Conservation (phyloP, 2,329 filamentous ascomycete genomes). For the Fusarium sp. region DNA sequence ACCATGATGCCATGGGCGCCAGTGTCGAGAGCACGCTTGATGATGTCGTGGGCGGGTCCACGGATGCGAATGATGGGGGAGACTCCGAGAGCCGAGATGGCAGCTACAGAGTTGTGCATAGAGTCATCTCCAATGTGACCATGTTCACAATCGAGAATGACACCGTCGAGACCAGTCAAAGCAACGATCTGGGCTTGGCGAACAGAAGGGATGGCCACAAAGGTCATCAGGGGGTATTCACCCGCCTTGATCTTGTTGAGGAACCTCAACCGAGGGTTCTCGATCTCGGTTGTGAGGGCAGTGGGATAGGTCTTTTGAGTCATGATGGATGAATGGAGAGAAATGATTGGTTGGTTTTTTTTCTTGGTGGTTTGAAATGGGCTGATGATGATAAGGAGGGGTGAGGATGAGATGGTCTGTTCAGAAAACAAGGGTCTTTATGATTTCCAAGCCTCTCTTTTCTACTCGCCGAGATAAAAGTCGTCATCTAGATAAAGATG, state of each 20-base stretch:
- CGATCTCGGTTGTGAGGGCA: constrained; percentile 44
- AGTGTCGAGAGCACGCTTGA: constrained; percentile 58
- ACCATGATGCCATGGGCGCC: constrained; percentile 59
- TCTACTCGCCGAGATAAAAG: background rate
- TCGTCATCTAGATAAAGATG: background rate
- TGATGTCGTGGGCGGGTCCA: constrained; percentile 46
- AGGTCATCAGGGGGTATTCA: constrained; percentile 60
- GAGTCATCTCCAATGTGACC: constrained; percentile 23
- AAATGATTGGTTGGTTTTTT: background rate
- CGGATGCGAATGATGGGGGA: constrained; percentile 30
- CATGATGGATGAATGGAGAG: background rate
- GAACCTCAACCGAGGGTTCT: constrained; percentile 56
- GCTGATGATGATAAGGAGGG: background rate
- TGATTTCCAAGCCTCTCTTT: background rate
- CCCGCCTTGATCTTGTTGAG: constrained; percentile 56
- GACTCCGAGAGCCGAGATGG: constrained; percentile 16
- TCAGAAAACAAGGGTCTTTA: background rate
- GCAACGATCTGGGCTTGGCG: constrained; percentile 62
- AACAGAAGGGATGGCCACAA: constrained; percentile 60
- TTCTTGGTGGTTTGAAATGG: background rate
- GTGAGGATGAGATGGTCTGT: background rate
- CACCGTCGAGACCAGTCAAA: constrained; percentile 60
- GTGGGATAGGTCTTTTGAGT: constrained; percentile 18
- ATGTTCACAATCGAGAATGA: constrained; percentile 58
- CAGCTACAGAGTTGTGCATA: constrained; percentile 15